These are phyloP conservation scores for Yamadazyma epiphylla DNA, from an alignment of 1,139 yeast genomes.

Conservation along the genomic window DNA sequence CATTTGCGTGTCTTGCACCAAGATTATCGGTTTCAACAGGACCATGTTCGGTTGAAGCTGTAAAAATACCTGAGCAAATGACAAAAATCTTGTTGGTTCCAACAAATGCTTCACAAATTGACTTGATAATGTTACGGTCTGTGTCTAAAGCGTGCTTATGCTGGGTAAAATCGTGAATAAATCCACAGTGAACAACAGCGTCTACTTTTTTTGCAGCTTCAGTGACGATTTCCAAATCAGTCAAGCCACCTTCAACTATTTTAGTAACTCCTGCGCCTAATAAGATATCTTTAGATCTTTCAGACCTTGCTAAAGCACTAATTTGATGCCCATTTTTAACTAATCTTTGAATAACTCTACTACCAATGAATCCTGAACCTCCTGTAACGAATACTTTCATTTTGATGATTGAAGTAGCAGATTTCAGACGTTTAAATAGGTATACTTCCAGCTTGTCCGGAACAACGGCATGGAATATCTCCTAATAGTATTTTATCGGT, in stretches of 20 bases:
- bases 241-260: conserved; percentile 19
- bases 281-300: conserved; percentile 27
- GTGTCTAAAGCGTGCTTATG: conserved; percentile 8
- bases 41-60: too few relatives aligned
- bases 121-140: conserved; percentile 16
- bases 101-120: conserved; percentile 18
- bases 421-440: too few relatives aligned
- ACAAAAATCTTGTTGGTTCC: conserved; percentile 19
- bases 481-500: too few relatives aligned
- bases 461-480: too few relatives aligned
- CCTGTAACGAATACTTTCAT: conserved; percentile 33
- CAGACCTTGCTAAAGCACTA: conserved; percentile 34
- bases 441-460: too few relatives aligned
- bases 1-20: not conserved
- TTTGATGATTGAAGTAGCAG: too few relatives aligned
- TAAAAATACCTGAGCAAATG: too few relatives aligned
- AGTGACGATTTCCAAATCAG: conserved; percentile 17
- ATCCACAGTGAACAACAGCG: conserved; percentile 30
- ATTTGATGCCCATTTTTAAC: conserved; percentile 26
- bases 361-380: conserved; percentile 40
- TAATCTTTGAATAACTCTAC: conserved; percentile 22
- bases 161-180: conserved; percentile 22
- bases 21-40: too few relatives aligned
- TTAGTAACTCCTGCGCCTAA: conserved; percentile 15
- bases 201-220: conserved; percentile 22